Evolutionary conservation across 2,329 filamentous ascomycete genomes (phyloP).

Genomic region (Fusarium fujikuroi): DNA sequence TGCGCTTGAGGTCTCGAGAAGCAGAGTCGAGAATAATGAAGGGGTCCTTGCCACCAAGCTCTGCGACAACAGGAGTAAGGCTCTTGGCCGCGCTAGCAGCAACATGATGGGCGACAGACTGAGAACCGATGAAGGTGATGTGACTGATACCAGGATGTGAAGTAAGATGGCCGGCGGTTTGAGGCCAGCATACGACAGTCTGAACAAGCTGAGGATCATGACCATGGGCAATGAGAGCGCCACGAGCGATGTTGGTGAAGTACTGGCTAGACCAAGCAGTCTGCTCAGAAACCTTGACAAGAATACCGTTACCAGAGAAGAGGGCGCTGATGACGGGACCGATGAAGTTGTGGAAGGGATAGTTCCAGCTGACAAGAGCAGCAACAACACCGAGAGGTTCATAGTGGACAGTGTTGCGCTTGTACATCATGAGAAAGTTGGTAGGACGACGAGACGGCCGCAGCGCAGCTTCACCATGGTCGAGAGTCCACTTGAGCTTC

Average conservation of each 20-base stretch:
- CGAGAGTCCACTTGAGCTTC: constrained; percentile 93
- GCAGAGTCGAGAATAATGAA: constrained; percentile 88
- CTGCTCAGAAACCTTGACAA: constrained; percentile 95
- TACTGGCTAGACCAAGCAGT: constrained; percentile 92
- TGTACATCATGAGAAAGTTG: constrained; percentile 94
- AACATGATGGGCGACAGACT: constrained; percentile 86
- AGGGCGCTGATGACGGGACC: constrained; percentile 90
- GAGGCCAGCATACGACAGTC: constrained; percentile 86
- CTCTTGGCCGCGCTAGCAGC: constrained; percentile 85
- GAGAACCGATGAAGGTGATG: constrained; percentile 95
- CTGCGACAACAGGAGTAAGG: constrained; percentile 88
- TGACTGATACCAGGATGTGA: constrained; percentile 87
- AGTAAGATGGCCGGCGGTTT: constrained; percentile 82
- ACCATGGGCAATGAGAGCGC: constrained; percentile 83
- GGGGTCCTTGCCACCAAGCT: constrained; percentile 95
- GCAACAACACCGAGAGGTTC: constrained; percentile 94
- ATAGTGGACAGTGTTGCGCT: constrained; percentile 88
- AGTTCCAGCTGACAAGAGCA: constrained; percentile 97
- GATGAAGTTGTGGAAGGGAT: constrained; percentile 93
- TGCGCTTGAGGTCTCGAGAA: constrained; percentile 70
- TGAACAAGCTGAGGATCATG: constrained; percentile 86
- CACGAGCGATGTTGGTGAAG: constrained; percentile 81
- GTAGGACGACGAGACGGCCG: constrained; percentile 79
- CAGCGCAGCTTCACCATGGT: constrained; percentile 87
- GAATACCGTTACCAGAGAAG: constrained; percentile 89